phyloP scores from a whole-genome alignment of 2,329 filamentous ascomycete genomes.

The Trichoderma aggressivum region DNA sequence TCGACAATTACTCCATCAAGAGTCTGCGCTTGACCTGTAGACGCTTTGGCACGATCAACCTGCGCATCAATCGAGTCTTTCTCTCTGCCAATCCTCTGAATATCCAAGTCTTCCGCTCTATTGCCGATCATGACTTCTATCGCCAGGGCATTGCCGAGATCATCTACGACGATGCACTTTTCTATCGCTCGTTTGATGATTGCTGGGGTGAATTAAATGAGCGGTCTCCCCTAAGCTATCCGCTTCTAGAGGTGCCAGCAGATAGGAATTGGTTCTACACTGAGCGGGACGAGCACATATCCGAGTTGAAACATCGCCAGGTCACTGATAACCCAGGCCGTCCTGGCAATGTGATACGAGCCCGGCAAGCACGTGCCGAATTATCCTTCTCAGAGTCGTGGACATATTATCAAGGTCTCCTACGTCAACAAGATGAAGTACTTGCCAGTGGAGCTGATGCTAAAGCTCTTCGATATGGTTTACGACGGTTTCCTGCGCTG shows the following conservation, averaged over 20 bases:
- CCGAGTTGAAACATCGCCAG: background rate
- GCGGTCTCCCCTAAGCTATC: background rate
- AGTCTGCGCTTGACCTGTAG: background rate
- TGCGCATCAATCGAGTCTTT: background rate
- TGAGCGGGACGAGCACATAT: background rate
- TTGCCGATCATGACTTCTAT: background rate
- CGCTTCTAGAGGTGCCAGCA: background rate
- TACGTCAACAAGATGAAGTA: background rate
- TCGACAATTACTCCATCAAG: background rate
- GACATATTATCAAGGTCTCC: background rate
- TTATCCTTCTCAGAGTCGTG: background rate
- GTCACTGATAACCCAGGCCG: background rate
- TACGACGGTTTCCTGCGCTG: constrained; percentile 35
- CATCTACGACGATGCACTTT: background rate
- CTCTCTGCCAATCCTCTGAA: background rate
- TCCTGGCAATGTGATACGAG: background rate
- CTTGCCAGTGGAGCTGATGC: background rate
- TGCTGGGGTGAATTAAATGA: background rate
- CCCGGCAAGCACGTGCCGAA: background rate
- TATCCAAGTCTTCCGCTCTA: background rate
- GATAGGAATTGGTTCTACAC: background rate
- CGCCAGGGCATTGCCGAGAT: background rate
- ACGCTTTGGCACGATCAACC: background rate
- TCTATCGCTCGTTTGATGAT: background rate
- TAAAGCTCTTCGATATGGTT: constrained; percentile 28